Evolutionary conservation across 2,329 filamentous ascomycete genomes (phyloP).

Genomic region (Pestalotiopsis sp.): DNA sequence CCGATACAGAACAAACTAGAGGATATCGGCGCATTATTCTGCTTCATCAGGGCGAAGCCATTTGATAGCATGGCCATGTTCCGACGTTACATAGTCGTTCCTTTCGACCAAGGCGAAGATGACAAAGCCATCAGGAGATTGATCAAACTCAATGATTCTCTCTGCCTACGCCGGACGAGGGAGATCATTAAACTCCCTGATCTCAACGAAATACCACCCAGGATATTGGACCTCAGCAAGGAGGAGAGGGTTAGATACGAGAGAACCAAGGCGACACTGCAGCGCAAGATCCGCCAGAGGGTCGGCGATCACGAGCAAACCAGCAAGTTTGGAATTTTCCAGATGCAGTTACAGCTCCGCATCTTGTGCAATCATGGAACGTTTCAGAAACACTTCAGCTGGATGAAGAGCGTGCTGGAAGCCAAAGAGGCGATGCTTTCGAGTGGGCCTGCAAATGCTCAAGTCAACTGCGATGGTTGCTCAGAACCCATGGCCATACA

Average conservation of each 20-base stretch:
- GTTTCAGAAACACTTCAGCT: slow-evolving; percentile 46
- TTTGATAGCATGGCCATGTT: slow-evolving; percentile 44
- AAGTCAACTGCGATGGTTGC: slow-evolving; percentile 32
- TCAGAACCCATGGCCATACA: slow-evolving; percentile 36
- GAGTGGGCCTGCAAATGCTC: slow-evolving; percentile 23
- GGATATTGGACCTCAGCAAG: slow-evolving; percentile 33
- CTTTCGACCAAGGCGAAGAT: slow-evolving; percentile 33
- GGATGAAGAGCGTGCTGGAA: slow-evolving; percentile 39
- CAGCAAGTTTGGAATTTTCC: slow-evolving; percentile 46
- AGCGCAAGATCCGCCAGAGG: slow-evolving; percentile 39
- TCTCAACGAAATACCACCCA: slow-evolving; percentile 23
- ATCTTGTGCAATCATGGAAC: slow-evolving; percentile 55
- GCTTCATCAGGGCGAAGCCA: slow-evolving; percentile 46
- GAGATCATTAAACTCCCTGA: slow-evolving; percentile 40
- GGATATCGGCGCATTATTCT: slow-evolving; percentile 53
- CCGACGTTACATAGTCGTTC: slow-evolving; percentile 43
- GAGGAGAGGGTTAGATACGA: slow-evolving; percentile 35
- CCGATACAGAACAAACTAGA: slow-evolving; percentile 56
- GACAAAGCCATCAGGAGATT: slow-evolving; percentile 31
- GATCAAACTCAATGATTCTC: slow-evolving; percentile 35
- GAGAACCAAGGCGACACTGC: slow-evolving; percentile 37
- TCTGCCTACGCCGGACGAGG: slow-evolving; percentile 45
- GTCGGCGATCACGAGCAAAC: slow-evolving; percentile 35
- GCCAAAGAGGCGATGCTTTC: slow-evolving; percentile 24
- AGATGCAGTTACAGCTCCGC: slow-evolving; percentile 46